Percentiles rank a stretch among this genome's conserved stretches.
phyloP scores from a whole-genome alignment of 148 eudicot genomes.

The Rhododendron kiyosumense region DNA sequence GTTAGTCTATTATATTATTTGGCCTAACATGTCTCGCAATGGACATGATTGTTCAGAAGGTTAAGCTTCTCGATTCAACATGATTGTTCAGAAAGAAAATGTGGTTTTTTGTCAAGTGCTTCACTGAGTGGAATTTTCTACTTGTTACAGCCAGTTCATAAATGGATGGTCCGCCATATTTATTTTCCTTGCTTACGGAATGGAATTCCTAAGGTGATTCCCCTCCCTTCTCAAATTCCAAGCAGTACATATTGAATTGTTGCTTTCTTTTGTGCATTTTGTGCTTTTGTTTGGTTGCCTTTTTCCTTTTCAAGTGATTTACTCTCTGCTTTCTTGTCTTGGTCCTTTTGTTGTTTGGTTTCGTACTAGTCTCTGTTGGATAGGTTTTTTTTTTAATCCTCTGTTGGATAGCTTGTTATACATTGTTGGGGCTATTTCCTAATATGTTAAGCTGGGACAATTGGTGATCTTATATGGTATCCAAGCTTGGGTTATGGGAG shows the following conservation, averaged over 20 bases:
- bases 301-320: background rate
- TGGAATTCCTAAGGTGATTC: constrained; percentile 79
- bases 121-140: constrained; percentile 10
- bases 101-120: constrained; percentile 3
- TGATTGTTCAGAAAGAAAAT: background rate
- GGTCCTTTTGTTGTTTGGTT: background rate
- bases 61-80: background rate
- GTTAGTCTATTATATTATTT: too few relatives aligned
- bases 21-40: background rate
- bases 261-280: background rate
- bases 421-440: background rate
- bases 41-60: background rate
- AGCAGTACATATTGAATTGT: background rate
- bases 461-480: background rate
- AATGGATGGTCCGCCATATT: constrained; percentile 94
- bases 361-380: background rate
- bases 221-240: constrained; percentile 1
- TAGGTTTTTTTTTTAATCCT: background rate
- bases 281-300: background rate
- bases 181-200: constrained; percentile 88
- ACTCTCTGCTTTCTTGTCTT: background rate
- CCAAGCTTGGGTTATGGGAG: background rate
- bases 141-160: constrained; percentile 81
- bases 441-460: background rate
- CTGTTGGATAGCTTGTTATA: background rate